Base-by-base conservation (phyloP, 2,329 filamentous ascomycete genomes). In the Xylariaceae sp. region DNA sequence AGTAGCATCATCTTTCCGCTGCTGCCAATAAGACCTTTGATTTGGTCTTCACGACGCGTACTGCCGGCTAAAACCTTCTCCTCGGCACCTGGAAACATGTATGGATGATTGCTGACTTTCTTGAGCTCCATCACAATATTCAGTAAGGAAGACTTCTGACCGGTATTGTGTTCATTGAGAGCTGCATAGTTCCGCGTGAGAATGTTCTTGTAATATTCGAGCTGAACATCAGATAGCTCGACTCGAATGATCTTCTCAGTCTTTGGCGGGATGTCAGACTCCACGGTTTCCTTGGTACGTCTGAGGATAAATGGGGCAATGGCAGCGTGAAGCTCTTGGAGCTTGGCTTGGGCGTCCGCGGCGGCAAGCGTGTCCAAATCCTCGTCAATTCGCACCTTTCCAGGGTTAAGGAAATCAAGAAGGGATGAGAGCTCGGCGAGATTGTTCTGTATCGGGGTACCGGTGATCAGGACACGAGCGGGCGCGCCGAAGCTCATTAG, bases 111-210 rank as follows among this genome's bases (percentile, higher is more conserved):
- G 77, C 93, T 97, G 72, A 94, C 92, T 75, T 99, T 99, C 79
- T 99, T 99, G 69, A 99, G 76, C 74, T 99, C 94, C 94, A 99
- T 99, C 85, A 99, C 97, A 73, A 99, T 94, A 75, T 99, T 99
- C 64, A 99, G 79, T 11, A 99, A 78, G 0, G 93, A 97, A 66
- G 96, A 93, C 75, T 96, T 97, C 73, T 95, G 90, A 4, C 93
- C 94, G 61, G 86, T 90, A 50, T 88, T 87, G 51, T 92, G 93
- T 70, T 96, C 90, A 68, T 95, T 96, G 37, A 99, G 81, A 2
- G 93, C 94, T 35, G 92, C 87, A 69, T 99, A 99, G 72, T 99
- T 99, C 69, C 93, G 88, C 0, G 94, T 97, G 23, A 99, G 80
- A 60, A 99, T 97, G 71, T 97, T 97, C 77, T 97, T 97, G 80